Base-by-base conservation (phyloP, 1,284 basidiomycete genomes). In the Phellinidium pouzarii region DNA sequence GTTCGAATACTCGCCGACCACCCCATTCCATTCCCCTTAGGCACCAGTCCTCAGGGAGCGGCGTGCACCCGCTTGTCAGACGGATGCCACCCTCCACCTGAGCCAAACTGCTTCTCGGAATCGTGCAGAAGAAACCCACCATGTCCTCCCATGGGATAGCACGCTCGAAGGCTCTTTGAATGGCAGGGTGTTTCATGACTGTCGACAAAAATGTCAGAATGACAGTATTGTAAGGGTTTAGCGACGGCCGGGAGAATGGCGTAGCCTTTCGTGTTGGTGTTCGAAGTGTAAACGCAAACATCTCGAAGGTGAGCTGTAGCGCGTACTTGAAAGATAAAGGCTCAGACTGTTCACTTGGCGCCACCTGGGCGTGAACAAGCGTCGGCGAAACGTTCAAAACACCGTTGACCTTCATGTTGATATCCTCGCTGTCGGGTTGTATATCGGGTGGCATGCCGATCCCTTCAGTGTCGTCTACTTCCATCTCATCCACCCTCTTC, bases 11-110 rank as follows among this genome's bases (percentile, higher is more conserved):
- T 53, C 84, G 80, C 56, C 91, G 77, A 4, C 90, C 87, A 1
- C 91, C 85, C 95, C 95, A 99, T 58, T 92, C 90, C 82, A 94
- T 89, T 3, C 96, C 96, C 27, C 94, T 79, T 56, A 98, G 68
- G 61, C 90, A 91, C 92, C 94, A 97, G 66, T 99, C 96, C 66
- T 99, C 96, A 0, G 90, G 81, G 2, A 99, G 71, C 0, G 93
- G 88, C 11, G 78, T 71, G 51, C 77, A 82, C 6, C 78, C 76
- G 53, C 72, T 79, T 0, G 82, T 81, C 38, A 88, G 70, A 74
- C 87, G 78, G 8, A 70, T 62, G 74, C 64, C 59, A 55, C 63
- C 61, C 55, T 65, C 59, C 59, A 62, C 54, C 58, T 62, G 60
- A 25, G 61, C 52, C 45, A 82, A 70, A 26, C 80, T 67, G 47